These are phyloP conservation scores for Backusella tarrabulga DNA, from an alignment of 192 early-diverging fungal species.

Conservation along the genomic window DNA sequence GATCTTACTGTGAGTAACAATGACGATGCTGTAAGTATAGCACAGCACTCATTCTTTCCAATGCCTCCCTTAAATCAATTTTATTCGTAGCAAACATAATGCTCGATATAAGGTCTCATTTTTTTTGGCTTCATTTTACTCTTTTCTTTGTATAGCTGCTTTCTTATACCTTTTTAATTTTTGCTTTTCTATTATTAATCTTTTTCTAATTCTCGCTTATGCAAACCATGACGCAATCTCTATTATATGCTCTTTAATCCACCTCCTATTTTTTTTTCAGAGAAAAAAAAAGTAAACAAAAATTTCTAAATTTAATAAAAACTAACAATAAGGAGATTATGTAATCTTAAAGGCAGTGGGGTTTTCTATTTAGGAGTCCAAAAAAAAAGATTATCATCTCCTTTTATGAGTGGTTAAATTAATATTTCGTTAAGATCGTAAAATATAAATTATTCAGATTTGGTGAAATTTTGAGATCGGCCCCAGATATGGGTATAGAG, in stretches of 20 bases:
- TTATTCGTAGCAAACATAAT: conserved; percentile 1
- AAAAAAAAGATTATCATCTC: neutral
- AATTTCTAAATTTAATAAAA: conserved; percentile 2
- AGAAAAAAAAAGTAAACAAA: neutral
- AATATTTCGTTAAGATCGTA: neutral
- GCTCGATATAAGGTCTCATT: neutral
- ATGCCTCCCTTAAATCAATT: neutral
- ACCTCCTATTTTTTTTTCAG: neutral
- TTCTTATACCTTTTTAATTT: neutral
- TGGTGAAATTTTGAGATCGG: neutral
- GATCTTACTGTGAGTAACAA: neutral
- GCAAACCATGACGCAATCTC: neutral
- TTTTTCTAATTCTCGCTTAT: neutral
- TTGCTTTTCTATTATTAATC: neutral
- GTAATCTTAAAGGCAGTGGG: neutral
- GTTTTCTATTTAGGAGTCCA: neutral
- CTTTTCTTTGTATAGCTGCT: neutral
- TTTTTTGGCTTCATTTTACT: neutral
- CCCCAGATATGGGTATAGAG: too few relatives aligned
- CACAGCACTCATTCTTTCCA: neutral
- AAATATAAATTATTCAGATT: neutral
- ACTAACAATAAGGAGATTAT: conserved; percentile 5
- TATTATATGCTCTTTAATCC: neutral
- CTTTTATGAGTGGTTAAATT: neutral
- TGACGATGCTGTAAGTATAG: neutral